Base-by-base conservation (phyloP, 2,329 filamentous ascomycete species). In the Hansfordia pulvinata region DNA sequence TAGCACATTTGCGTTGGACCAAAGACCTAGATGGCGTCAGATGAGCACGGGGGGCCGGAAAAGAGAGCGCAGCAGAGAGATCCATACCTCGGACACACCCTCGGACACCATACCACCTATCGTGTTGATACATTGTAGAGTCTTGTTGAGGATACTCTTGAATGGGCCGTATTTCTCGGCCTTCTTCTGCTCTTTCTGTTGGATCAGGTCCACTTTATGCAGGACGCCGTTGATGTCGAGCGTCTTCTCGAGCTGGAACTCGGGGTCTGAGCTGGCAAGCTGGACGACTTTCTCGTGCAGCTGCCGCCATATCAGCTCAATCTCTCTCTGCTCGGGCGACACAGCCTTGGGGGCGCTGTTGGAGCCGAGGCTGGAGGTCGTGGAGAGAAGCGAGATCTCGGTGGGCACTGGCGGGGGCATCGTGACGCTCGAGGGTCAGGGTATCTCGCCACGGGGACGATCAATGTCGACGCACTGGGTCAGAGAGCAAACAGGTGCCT, bases 1-100 rank as follows among this genome's bases (percentile, higher is more conserved):
- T 44, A 52, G 30, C 47, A 51, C 35, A 44, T 48, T 8, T 40
- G 37, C 8, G 48, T 40, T 6, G 49, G 49, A 11, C 38, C 48
- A 21, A 52, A 52, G 24, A 45, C 47, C 44, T 50, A 16, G 10
- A 20, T 26, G 18, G 13, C 15, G 13, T 21, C 20, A 28, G 23
- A 36, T 29, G 19, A 30, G 28, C 18, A 17, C 9, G 10, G 24
- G 21, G 19, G 13, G 11, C 17, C 9, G 3, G 14, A 20, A 17
- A 23, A 12, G 19, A 10, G 13, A 26, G 13, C 14, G 17, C 17
- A 32, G 16, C 10, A 29, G 22, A 4, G 23, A 13, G 11, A 26
- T 11, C 35, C 39, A 26, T 29, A 41, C 40, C 8, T 35, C 31
- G 5, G 47, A 49, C 7, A 37, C 41, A 9, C 41, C 46, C 19